Percentiles rank a stretch among this genome's conserved stretches.
These are phyloP conservation scores for Aphanomyces stellatus DNA, from an alignment of 352 stramenopile species.

Conservation along the genomic window DNA sequence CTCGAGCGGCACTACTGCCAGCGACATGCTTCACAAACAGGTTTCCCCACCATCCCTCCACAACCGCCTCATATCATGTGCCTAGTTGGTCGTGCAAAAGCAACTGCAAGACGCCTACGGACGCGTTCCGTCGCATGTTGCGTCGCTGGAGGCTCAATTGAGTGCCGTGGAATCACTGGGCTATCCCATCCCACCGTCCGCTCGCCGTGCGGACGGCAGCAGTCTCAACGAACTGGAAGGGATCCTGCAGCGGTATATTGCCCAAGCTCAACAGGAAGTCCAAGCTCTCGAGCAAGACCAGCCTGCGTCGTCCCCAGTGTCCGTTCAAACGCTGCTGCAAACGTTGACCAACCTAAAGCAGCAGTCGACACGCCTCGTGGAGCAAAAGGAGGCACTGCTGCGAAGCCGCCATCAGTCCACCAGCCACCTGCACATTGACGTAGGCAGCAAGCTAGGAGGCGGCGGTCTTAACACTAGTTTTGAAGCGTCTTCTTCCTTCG, in stretches of 20 bases:
- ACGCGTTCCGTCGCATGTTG: neutral
- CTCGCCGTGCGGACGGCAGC: neutral
- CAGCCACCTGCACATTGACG: slow-evolving; percentile 1
- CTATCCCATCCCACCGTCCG: neutral
- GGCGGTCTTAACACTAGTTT: neutral
- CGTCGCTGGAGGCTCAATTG: neutral
- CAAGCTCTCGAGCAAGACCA: neutral
- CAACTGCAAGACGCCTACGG: neutral
- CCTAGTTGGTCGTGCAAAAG: slow-evolving; percentile 4
- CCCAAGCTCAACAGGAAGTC: neutral
- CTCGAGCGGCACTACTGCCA: neutral
- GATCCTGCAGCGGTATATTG: slow-evolving; percentile 7
- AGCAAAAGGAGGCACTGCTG: slow-evolving; percentile 12
- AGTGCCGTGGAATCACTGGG: slow-evolving; percentile 7
- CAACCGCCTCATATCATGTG: neutral
- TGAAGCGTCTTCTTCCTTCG: neutral
- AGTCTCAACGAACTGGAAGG: neutral
- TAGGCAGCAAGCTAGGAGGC: neutral
- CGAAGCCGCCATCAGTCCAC: neutral
- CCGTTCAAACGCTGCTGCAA: slow-evolving; percentile 10
- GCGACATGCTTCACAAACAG: slow-evolving; percentile 5
- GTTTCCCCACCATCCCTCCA: neutral
- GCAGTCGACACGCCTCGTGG: slow-evolving; percentile 7
- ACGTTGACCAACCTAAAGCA: slow-evolving; percentile 16
- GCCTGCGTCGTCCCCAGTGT: neutral